A percentile compares a stretch with the other conserved stretches of the same genome.
phyloP scores from a whole-genome alignment of 306 rosid genomes.

The Lagenaria siceraria region DNA sequence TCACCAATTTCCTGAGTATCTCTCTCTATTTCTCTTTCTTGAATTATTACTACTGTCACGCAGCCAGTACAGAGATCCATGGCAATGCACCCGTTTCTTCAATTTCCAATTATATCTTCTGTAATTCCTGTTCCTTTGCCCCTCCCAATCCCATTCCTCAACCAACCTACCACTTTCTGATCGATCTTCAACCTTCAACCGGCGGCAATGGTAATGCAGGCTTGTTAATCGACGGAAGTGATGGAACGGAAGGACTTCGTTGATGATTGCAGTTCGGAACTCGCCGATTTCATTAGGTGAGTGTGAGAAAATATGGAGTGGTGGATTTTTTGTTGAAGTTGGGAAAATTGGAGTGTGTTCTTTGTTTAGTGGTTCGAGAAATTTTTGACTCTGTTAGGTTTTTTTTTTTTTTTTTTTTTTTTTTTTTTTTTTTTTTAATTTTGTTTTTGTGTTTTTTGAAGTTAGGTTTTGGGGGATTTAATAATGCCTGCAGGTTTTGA shows the following conservation, averaged over 20 bases:
- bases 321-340: not conserved
- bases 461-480: not conserved
- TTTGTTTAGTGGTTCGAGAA: not conserved
- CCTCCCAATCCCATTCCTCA: not conserved
- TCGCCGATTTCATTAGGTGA: not conserved
- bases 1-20: not conserved
- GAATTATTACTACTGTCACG: conserved; percentile 11
- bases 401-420: not conserved
- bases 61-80: not conserved
- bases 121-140: not conserved
- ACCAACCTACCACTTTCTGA: not conserved
- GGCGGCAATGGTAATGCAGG: not conserved
- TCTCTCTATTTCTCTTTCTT: conserved; percentile 10
- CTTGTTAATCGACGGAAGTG: not conserved
- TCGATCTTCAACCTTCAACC: not conserved
- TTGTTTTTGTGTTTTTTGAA: not conserved
- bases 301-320: not conserved
- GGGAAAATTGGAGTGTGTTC: not conserved
- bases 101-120: not conserved
- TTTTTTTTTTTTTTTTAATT: not conserved
- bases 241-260: not conserved
- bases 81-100: not conserved
- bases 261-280: not conserved
- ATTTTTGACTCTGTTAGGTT: not conserved
- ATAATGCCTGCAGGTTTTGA: conserved; percentile 20